Percentiles rank a stretch among this genome's conserved stretches.
Evolutionary conservation across 192 early-diverging fungal species (phyloP).

Genomic region (Linderina pennispora): DNA sequence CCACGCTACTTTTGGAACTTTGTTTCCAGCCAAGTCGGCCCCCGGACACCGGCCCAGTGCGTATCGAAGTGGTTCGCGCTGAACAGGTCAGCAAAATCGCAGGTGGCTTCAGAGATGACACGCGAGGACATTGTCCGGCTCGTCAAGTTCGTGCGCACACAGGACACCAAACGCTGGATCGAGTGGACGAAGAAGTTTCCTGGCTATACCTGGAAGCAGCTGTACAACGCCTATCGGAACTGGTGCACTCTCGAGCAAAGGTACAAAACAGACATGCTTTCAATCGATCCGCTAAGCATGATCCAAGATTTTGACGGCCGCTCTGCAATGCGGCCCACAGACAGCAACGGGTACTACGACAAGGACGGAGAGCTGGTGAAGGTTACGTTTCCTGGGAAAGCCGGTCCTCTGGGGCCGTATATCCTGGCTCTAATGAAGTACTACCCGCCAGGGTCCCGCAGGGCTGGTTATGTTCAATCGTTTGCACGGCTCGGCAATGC

Average conservation of each 20-base stretch:
- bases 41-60: slow-evolving; percentile 34
- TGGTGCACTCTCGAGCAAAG: slow-evolving; percentile 17
- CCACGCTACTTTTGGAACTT: slow-evolving; percentile 34
- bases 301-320: slow-evolving; percentile 15
- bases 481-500: too few relatives aligned
- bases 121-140: slow-evolving; percentile 11
- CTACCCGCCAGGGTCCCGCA: too few relatives aligned
- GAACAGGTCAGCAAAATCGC: too few relatives aligned
- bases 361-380: slow-evolving; percentile 13
- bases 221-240: slow-evolving; percentile 4
- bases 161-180: too few relatives aligned
- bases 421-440: slow-evolving; percentile 8
- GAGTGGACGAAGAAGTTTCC: too few relatives aligned
- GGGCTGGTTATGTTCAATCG: too few relatives aligned
- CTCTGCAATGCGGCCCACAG: slow-evolving; percentile 30
- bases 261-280: slow-evolving; percentile 7
- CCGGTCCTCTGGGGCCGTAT: slow-evolving; percentile 21
- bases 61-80: too few relatives aligned
- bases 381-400: neutral
- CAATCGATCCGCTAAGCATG: slow-evolving; percentile 25
- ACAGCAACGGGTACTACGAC: slow-evolving; percentile 20
- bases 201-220: slow-evolving; percentile 17
- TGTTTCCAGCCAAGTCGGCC: slow-evolving; percentile 23
- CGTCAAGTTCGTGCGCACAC: slow-evolving; percentile 13
- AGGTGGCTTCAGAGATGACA: too few relatives aligned